Percentiles rank a stretch among this genome's conserved stretches.
Conservation (phyloP, 2,329 filamentous ascomycete genomes). For the Fusarium camptoceras region DNA sequence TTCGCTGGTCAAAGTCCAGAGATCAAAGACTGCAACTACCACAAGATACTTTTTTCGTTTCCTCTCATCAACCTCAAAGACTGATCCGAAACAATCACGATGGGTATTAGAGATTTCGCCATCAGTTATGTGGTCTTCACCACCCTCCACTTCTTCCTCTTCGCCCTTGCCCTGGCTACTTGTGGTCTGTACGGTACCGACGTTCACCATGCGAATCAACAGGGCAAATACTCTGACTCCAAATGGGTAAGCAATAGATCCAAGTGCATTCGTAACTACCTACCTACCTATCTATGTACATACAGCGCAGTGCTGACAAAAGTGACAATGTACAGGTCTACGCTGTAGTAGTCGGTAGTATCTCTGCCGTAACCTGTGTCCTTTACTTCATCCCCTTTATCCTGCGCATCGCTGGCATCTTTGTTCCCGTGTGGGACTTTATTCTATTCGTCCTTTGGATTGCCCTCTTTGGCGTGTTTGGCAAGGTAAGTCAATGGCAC, state of each 20-base stretch:
- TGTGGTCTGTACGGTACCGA: constrained; percentile 83
- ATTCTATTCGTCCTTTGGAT: constrained; percentile 84
- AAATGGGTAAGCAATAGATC: constrained; percentile 71
- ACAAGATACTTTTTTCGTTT: constrained; percentile 5
- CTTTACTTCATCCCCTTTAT: constrained; percentile 75
- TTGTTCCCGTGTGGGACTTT: constrained; percentile 75
- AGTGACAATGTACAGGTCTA: constrained; percentile 64
- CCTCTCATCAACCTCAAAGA: constrained; percentile 10
- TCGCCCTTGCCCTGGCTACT: constrained; percentile 80
- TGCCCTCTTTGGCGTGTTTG: constrained; percentile 85
- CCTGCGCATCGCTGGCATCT: constrained; percentile 58
- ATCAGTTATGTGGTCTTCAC: constrained; percentile 67
- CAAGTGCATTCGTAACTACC: neutral
- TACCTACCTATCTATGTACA: neutral
- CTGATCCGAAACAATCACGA: constrained; percentile 39
- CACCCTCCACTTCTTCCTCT: constrained; percentile 78
- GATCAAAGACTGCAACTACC: constrained; percentile 1
- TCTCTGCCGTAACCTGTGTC: constrained; percentile 73
- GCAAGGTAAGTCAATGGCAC: constrained; percentile 59
- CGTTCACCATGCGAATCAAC: constrained; percentile 65
- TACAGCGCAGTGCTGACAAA: constrained; percentile 20
- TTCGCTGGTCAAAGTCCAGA: neutral
- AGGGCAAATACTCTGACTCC: constrained; percentile 65
- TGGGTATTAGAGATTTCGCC: constrained; percentile 60
- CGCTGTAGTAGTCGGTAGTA: constrained; percentile 75